Conservation (phyloP, 2,329 filamentous ascomycete genomes). For the Immersiporthe knoxdaviesiana region DNA sequence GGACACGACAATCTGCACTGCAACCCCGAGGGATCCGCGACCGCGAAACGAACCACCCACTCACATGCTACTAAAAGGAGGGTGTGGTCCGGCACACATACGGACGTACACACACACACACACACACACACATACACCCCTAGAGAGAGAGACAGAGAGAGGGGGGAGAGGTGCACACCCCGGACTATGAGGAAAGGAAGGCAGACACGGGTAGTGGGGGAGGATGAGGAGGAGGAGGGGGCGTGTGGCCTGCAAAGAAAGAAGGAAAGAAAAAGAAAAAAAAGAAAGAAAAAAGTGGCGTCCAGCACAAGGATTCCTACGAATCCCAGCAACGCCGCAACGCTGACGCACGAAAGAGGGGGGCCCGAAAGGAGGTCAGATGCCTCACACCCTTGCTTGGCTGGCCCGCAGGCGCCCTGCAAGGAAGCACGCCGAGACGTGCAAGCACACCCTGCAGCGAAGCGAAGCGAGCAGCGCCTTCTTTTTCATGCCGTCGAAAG, state of each 20-base stretch:
- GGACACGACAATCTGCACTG: slow-evolving; percentile 21
- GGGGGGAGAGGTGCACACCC: not conserved
- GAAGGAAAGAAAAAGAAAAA: not conserved
- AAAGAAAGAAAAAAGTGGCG: not conserved
- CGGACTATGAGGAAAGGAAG: not conserved
- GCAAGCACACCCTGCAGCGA: slow-evolving; percentile 7
- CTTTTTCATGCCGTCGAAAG: slow-evolving; percentile 1
- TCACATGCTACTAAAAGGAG: not conserved
- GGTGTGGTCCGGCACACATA: slow-evolving; percentile 23
- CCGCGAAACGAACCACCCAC: slow-evolving; percentile 1
- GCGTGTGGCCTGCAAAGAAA: not conserved
- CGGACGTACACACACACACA: too few species aligned
- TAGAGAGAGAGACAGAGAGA: not conserved
- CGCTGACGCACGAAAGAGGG: slow-evolving; percentile 26
- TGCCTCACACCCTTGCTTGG: slow-evolving; percentile 16
- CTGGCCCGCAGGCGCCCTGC: slow-evolving; percentile 5
- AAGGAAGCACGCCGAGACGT: slow-evolving; percentile 10
- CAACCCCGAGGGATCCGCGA: slow-evolving; percentile 28
- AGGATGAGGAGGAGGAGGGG: not conserved
- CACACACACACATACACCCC: too few species aligned
- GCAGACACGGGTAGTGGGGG: not conserved
- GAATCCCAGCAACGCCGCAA: slow-evolving; percentile 17
- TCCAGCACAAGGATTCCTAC: slow-evolving; percentile 12
- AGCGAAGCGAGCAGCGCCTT: slow-evolving; percentile 8
- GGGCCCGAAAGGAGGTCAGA: slow-evolving; percentile 9